Percentiles rank a stretch among this genome's conserved stretches.
Evolutionary conservation across 73 alveolate genomes (phyloP).

Genomic region (Tetrahymena thermophila): DNA sequence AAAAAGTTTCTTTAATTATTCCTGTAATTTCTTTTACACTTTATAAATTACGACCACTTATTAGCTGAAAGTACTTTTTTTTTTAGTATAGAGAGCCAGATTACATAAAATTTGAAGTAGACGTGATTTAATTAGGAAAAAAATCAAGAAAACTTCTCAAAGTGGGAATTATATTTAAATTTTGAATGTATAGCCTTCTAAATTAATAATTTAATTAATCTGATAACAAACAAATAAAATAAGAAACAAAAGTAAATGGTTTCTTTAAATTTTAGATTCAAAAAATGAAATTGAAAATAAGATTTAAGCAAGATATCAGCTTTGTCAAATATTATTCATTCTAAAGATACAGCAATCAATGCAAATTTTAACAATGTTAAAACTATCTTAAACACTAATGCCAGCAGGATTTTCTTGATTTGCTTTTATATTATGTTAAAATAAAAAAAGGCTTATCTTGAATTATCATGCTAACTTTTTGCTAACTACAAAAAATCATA

Average conservation of each 20-base stretch:
- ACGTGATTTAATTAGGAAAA: background rate
- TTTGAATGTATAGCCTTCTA: background rate
- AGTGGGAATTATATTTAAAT: background rate
- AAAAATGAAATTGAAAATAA: background rate
- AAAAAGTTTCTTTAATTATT: too few species aligned
- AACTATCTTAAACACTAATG: too few species aligned
- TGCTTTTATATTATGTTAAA: too few species aligned
- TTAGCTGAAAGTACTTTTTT: background rate
- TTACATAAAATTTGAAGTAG: background rate
- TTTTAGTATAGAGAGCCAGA: background rate
- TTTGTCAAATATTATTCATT: too few species aligned
- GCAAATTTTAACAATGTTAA: background rate
- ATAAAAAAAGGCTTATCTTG: too few species aligned
- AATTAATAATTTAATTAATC: too few species aligned
- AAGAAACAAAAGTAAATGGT: background rate
- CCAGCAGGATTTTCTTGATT: background rate
- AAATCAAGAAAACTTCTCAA: background rate
- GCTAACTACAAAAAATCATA: background rate
- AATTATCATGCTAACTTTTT: too few species aligned
- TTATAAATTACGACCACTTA: background rate
- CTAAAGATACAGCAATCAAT: too few species aligned
- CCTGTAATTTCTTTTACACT: background rate
- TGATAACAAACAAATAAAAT: background rate
- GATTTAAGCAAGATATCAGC: background rate
- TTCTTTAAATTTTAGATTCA: background rate